Evolutionary conservation across 202 grass and related monocot genomes (phyloP).

Genomic region (Setaria italica): DNA sequence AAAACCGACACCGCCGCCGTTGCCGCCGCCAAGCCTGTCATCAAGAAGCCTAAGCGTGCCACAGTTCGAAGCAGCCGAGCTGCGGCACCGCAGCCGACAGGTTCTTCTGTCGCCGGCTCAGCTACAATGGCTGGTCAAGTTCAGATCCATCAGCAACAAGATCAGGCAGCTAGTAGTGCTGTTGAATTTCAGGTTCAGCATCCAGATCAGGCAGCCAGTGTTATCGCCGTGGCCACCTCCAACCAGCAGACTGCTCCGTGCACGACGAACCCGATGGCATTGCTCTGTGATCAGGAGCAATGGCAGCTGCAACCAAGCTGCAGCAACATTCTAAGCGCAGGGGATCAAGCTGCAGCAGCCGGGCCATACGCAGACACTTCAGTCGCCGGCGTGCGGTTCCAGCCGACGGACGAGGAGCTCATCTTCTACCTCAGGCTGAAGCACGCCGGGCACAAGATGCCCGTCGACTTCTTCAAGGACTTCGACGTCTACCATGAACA

Average conservation of each 20-base stretch:
- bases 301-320: too few species aligned
- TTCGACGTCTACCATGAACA: conserved; percentile 25
- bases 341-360: background rate
- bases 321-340: background rate
- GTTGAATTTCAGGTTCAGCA: background rate
- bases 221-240: background rate
- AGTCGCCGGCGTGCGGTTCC: conserved; percentile 15
- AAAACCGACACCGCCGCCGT: background rate
- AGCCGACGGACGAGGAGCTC: conserved; percentile 14
- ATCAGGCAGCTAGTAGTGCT: background rate
- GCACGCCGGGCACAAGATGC: conserved; percentile 13
- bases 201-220: background rate
- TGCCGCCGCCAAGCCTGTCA: background rate
- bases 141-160: background rate
- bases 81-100: background rate
- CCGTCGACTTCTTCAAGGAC: conserved; percentile 35
- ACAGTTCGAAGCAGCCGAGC: background rate
- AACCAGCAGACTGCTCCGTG: background rate
- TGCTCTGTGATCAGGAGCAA: background rate
- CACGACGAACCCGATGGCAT: background rate
- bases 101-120: background rate
- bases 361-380: background rate
- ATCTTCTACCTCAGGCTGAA: conserved; percentile 39
- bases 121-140: background rate
- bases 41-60: background rate